Conservation (phyloP, 805 yeast species). For the Sugiyamaella americana region DNA sequence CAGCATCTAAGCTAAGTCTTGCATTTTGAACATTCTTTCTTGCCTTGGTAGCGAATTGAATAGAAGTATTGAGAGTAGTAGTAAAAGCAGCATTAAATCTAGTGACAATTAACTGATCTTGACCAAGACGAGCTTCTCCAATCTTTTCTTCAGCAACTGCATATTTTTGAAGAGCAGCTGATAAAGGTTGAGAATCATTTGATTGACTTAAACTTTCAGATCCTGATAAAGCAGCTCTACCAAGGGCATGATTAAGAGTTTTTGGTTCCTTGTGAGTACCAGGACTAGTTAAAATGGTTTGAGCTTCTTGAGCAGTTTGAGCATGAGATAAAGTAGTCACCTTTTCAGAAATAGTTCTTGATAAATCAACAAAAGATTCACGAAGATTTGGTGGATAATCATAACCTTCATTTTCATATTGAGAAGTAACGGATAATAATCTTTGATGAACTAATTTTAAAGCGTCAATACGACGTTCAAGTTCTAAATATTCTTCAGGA, state of each 20-base stretch:
- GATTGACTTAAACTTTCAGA: conserved; percentile 32
- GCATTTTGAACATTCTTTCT: conserved; percentile 73
- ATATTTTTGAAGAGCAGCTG: conserved; percentile 58
- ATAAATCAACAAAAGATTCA: conserved; percentile 70
- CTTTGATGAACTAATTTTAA: conserved; percentile 61
- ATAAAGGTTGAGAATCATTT: conserved; percentile 41
- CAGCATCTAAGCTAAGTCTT: conserved; percentile 72
- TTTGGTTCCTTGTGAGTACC: conserved; percentile 55
- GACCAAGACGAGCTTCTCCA: conserved; percentile 77
- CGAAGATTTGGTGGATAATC: conserved; percentile 74
- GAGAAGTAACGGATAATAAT: conserved; percentile 47
- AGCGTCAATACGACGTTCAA: conserved; percentile 69
- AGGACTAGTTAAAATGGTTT: conserved; percentile 55
- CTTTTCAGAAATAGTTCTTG: conserved; percentile 57
- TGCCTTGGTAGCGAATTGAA: conserved; percentile 58
- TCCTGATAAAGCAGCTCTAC: conserved; percentile 63
- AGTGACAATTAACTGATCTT: conserved; percentile 64
- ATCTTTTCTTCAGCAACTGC: conserved; percentile 66
- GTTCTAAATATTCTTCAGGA: conserved; percentile 72
- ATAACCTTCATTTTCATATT: conserved; percentile 69
- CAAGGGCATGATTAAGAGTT: conserved; percentile 75
- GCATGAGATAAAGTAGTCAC: conserved; percentile 66
- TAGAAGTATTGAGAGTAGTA: conserved; percentile 53
- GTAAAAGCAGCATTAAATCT: conserved; percentile 64
- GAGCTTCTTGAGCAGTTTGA: conserved; percentile 74